Base-by-base conservation (phyloP, 371 early-diverging fungal genomes). In the Mucor lusitanicus region DNA sequence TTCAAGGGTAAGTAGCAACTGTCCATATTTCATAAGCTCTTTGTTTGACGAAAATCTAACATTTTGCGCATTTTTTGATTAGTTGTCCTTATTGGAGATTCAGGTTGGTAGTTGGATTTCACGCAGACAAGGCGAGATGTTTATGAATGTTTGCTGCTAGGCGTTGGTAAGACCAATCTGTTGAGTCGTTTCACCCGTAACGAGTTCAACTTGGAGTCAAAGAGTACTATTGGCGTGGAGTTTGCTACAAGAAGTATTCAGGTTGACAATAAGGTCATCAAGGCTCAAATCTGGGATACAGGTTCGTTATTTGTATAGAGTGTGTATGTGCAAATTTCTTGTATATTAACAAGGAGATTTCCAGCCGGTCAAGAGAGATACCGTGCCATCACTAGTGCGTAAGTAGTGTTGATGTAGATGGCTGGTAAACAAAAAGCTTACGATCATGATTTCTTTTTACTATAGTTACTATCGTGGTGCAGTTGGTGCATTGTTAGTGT, bases 31-130 rank as follows among this genome's bases (percentile, higher is more conserved):
- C 15, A 61, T 17, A 6, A 17, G 12, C 21, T 59, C 27, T 56
- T 17, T 59, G 3, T 5, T n/a, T 9, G 11, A 37, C 21, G 9
- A 37, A 37, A 15, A 37, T 59, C 37, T 27, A 25, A 27, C 28
- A 28, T 27, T 37, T 60, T 42, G 54, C 9, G 17, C 39, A 23
- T 9, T 30, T n/a, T 62, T 66, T 32, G 59, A 33, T 12, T 70
- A 95, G 99, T 99, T 83, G 99, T 99, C 27, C 88, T 99, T 59
- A 99, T 99, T 85, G 99, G 99, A 50, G 99, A 99, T 80, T 98
- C 99, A 27, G 99, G 53, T 53, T 1, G 13, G 21, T 27, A 40
- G 40, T 40, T 15, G 40, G 40, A 40, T 40, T 13, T 17, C 15
- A 17, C 40, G 17, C 40, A 17, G 17, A 40, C 5, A 40, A 17